phyloP scores from a whole-genome alignment of 306 rosid genomes.

The Quercus rubra region DNA sequence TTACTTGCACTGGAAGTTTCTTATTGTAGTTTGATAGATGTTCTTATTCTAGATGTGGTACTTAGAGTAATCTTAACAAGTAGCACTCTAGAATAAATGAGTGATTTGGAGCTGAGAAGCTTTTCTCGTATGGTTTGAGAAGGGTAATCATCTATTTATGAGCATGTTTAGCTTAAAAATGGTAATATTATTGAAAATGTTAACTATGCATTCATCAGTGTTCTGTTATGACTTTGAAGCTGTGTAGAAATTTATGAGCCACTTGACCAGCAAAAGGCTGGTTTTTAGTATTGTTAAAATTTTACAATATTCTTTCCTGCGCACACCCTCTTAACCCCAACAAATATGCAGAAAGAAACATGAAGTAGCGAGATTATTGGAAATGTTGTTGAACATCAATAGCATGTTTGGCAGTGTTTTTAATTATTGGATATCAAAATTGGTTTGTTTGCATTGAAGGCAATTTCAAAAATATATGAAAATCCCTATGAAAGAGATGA shows the following conservation, averaged over 20 bases:
- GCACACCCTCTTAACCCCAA: background rate
- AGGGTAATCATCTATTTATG: background rate
- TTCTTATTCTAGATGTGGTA: background rate
- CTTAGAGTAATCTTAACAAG: background rate
- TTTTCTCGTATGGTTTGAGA: background rate
- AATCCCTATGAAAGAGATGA: background rate
- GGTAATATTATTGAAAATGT: background rate
- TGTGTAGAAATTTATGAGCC: constrained; percentile 3
- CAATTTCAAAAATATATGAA: background rate
- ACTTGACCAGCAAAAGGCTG: background rate
- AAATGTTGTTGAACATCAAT: background rate
- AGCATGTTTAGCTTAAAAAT: background rate
- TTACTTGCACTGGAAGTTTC: background rate
- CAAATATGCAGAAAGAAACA: background rate
- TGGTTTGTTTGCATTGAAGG: background rate
- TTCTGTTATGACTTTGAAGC: background rate
- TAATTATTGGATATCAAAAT: background rate
- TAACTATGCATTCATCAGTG: background rate
- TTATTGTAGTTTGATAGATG: background rate
- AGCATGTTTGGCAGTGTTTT: background rate
- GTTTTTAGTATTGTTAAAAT: background rate
- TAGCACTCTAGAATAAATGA: background rate
- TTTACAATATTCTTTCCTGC: background rate
- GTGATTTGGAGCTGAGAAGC: background rate
- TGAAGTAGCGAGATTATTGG: background rate